Conservation (phyloP, 345 rosid genomes). For the Raphanus raphanistrum region DNA sequence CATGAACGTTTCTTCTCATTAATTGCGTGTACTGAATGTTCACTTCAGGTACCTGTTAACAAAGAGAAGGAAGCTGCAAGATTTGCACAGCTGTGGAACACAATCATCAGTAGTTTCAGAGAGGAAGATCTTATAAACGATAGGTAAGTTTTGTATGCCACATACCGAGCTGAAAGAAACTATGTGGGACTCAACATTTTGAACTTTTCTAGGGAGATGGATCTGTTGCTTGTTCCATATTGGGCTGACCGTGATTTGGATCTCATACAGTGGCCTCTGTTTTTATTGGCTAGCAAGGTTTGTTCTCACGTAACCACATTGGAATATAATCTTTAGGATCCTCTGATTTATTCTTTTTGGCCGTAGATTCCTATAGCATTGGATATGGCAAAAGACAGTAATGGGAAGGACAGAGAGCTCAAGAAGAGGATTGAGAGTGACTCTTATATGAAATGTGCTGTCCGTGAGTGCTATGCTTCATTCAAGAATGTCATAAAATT, state of each 20-base stretch:
- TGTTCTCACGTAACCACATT: constrained; percentile 20
- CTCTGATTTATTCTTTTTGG: constrained; percentile 22
- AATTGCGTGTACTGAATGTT: constrained; percentile 11
- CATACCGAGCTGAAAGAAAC: constrained; percentile 16
- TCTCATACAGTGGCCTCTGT: constrained; percentile 96
- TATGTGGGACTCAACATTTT: not conserved
- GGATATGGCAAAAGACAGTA: constrained; percentile 99
- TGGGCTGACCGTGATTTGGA: constrained; percentile 97
- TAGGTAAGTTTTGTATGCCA: constrained; percentile 48
- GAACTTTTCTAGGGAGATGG: constrained; percentile 75
- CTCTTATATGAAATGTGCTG: constrained; percentile 87
- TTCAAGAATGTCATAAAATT: constrained; percentile 69
- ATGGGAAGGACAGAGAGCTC: constrained; percentile 88
- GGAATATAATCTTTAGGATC: constrained; percentile 5
- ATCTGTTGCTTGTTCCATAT: constrained; percentile 96
- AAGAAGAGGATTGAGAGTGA: constrained; percentile 75
- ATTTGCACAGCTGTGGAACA: constrained; percentile 99
- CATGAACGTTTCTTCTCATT: constrained; percentile 6
- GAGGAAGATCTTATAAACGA: constrained; percentile 93
- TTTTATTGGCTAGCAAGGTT: constrained; percentile 97
- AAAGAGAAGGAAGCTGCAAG: constrained; percentile 83
- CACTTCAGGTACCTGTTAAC: constrained; percentile 55
- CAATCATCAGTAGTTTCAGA: constrained; percentile 88
- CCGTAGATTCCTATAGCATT: constrained; percentile 91
- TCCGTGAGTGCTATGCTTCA: constrained; percentile 93